These are phyloP conservation scores for Camellia lanceoleosa DNA, from an alignment of 148 eudicot genomes.

Conservation along the genomic window DNA sequence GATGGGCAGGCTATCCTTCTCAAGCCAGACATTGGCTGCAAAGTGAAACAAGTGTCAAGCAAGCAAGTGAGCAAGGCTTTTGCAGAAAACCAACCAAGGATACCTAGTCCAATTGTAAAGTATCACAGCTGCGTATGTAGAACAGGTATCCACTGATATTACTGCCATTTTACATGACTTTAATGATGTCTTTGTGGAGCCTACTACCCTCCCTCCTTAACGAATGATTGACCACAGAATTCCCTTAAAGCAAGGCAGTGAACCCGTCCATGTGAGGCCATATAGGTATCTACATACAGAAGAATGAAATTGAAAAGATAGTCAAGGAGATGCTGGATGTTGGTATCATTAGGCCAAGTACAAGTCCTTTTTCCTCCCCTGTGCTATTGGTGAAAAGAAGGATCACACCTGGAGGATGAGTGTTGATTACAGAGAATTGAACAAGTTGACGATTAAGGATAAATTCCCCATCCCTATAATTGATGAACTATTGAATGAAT, in stretches of 20 bases:
- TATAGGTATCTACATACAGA: background rate
- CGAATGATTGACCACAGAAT: background rate
- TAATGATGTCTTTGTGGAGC: background rate
- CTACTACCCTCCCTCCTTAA: background rate
- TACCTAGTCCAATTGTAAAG: no score
- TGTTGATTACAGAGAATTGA: background rate
- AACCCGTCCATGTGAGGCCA: background rate
- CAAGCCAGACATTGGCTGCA: no score
- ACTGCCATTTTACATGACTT: background rate
- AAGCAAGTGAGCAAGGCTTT: no score
- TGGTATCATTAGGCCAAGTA: no score
- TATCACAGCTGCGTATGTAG: no score
- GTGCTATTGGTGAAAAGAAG: no score
- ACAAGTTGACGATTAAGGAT: background rate
- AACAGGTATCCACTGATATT: background rate
- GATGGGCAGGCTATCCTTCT: no score
- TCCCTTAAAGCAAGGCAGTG: background rate
- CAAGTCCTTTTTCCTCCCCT: no score
- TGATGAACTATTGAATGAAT: background rate
- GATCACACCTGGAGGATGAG: no score
- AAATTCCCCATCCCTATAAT: background rate
- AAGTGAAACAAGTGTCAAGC: no score
- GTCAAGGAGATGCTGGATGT: no score
- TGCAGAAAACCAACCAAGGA: no score
- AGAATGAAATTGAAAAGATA: background rate